Evolutionary conservation across 2,329 filamentous ascomycete species (phyloP), one percentile per base, ranked within the genome.

Genomic region (Paracoccidioides brasiliensis): DNA sequence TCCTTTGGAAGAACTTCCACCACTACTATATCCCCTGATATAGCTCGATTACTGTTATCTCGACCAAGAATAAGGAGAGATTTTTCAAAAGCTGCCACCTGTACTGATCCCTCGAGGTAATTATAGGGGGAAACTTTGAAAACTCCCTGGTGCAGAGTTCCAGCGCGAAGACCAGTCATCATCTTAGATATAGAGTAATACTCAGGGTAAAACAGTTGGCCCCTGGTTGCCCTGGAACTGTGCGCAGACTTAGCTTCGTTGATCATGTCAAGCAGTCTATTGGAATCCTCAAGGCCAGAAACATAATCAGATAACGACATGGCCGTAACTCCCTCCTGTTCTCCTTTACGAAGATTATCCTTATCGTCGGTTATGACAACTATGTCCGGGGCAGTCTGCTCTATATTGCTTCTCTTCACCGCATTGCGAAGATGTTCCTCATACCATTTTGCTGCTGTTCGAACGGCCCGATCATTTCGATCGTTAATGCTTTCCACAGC

Each of bases 81-180:
- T 64, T 93, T 94, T 57, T 93, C 85, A 65, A 98, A 98, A 4
- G 90, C 83, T 0, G 90, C 83, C 0, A 95, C 90, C 64, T 91
- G 85, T 59, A 97, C 86, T 0, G 89, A 90, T 1, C 89, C 93
- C 70, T 98, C 93, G 9, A 98, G 78, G 64, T 97, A 98, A 74
- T 98, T 98, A 77, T 97, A 98, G 0, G 89, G 88, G 6, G 93
- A 97, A 33, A 97, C 89, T 66, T 90, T 95, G 75, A 96, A 98
- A 30, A 88, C 84, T 5, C 93, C 93, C 72, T 98, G 91, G 68
- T 98, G 93, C 64, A 98, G 75, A 54, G 89, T 83, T 4, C 90
- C 90, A 53, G 83, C 83, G 74, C 94, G 94, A 55, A 96, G 80
- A 0, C 90, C 91, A 4, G 93, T 98, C 80, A 90, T 89, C 81